phyloP scores from a whole-genome alignment of 1,139 yeast genomes.

The Geotrichum carabidarum region DNA sequence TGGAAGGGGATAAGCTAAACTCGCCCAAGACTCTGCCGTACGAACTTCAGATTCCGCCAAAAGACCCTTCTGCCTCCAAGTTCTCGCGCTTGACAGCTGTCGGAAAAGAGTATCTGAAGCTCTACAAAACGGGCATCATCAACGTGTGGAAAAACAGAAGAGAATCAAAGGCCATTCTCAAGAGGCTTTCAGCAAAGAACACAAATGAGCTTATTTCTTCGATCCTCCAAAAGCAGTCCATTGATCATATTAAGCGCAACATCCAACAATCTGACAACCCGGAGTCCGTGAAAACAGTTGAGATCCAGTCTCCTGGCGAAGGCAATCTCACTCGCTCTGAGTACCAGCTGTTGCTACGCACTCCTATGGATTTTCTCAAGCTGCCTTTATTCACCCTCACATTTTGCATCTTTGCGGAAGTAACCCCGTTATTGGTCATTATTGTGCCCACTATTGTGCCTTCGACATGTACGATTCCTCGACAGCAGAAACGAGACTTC shows the following conservation, averaged over 20 bases:
- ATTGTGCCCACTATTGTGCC: conserved; percentile 62
- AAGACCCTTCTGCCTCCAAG: conserved; percentile 3
- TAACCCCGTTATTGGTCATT: conserved; percentile 57
- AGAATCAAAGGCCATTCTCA: conserved; percentile 17
- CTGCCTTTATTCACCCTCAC: conserved; percentile 60
- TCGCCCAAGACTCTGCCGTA: conserved; percentile 19
- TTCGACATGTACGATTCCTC: conserved; percentile 61
- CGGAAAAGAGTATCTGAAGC: conserved; percentile 33
- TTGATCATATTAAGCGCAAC: conserved; percentile 19
- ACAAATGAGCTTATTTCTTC: conserved; percentile 28
- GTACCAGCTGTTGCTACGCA: conserved; percentile 53
- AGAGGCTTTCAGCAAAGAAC: conserved; percentile 13
- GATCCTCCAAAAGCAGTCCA: conserved; percentile 29
- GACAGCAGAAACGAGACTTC: conserved; percentile 36
- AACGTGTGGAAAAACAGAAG: conserved; percentile 36
- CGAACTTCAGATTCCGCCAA: conserved; percentile 7
- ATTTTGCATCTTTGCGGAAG: conserved; percentile 55
- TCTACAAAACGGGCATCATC: conserved; percentile 36
- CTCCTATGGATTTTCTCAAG: conserved; percentile 52
- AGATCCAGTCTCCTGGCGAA: conserved; percentile 4
- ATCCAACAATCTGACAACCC: background rate
- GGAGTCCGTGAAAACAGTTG: background rate
- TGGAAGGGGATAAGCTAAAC: conserved; percentile 5
- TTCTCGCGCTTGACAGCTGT: conserved; percentile 21
- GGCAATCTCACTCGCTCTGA: conserved; percentile 47